These are phyloP conservation scores for Botrytis medusae DNA, from an alignment of 2,329 filamentous ascomycete species.

Conservation along the genomic window DNA sequence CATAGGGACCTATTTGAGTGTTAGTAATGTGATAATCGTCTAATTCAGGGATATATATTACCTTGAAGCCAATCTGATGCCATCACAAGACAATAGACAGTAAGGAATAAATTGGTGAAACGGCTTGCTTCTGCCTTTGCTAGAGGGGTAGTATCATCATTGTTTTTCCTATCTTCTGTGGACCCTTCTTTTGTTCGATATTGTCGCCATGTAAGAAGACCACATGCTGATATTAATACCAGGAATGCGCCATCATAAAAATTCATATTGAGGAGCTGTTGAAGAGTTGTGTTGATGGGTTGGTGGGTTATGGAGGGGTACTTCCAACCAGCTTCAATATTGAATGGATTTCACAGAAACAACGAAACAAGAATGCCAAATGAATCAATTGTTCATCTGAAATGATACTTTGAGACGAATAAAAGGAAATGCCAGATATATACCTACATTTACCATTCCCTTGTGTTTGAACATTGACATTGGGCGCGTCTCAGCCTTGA, in stretches of 20 bases:
- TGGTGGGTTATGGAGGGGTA: slow-evolving; percentile 1
- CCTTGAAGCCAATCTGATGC: slow-evolving; percentile 54
- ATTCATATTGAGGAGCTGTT: slow-evolving; percentile 27
- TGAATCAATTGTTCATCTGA: slow-evolving; percentile 9
- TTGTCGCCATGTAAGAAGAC: slow-evolving; percentile 36
- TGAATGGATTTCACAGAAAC: neutral
- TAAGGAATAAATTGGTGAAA: slow-evolving; percentile 41
- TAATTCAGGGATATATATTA: slow-evolving; percentile 33
- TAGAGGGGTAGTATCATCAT: slow-evolving; percentile 28
- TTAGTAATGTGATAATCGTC: slow-evolving; percentile 37
- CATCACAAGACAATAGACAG: slow-evolving; percentile 51
- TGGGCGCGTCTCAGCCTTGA: slow-evolving; percentile 1
- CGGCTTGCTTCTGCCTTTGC: slow-evolving; percentile 34
- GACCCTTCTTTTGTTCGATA: slow-evolving; percentile 28
- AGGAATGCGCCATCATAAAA: slow-evolving; percentile 35
- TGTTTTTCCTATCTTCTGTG: slow-evolving; percentile 27
- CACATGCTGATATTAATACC: slow-evolving; percentile 33
- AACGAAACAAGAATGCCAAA: neutral
- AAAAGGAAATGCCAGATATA: neutral
- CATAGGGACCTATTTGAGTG: slow-evolving; percentile 34
- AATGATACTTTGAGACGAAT: neutral
- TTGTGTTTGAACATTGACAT: neutral
- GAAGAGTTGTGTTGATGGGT: neutral
- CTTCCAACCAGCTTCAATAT: neutral
- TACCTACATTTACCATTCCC: neutral